phyloP scores from a whole-genome alignment of 179 eudicot genomes.

The Amaranthus tricolor region DNA sequence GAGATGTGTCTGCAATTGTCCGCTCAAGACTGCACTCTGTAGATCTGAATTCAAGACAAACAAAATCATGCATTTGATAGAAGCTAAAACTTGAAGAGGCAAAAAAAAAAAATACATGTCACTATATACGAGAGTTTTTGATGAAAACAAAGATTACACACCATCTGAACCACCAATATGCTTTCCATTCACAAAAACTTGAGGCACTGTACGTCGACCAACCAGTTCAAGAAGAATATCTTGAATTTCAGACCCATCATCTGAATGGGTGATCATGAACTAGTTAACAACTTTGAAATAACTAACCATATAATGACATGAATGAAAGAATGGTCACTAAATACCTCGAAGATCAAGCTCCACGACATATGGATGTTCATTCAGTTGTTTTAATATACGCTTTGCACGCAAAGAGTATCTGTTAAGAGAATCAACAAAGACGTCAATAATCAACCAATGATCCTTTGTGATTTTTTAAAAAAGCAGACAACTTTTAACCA shows the following conservation, averaged over 20 bases:
- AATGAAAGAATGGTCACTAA: not conserved
- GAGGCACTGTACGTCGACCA: conserved; percentile 93
- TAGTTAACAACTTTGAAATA: not conserved
- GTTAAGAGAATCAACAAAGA: conserved; percentile 14
- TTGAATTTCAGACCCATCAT: conserved; percentile 83
- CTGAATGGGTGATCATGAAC: conserved; percentile 31
- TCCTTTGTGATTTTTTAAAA: not conserved
- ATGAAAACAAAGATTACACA: conserved; percentile 27
- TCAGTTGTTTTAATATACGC: conserved; percentile 53
- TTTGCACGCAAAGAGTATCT: conserved; percentile 86
- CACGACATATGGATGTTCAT: conserved; percentile 74
- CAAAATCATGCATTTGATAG: not conserved
- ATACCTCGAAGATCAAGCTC: conserved; percentile 93
- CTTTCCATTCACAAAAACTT: conserved; percentile 91
- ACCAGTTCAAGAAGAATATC: conserved; percentile 78
- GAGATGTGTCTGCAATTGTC: conserved; percentile 72
- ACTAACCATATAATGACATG: not conserved
- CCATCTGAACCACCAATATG: conserved; percentile 98
- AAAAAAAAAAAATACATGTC: not conserved
- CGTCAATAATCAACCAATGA: not conserved
- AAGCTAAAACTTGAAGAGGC: not conserved
- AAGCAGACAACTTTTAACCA: too few species aligned
- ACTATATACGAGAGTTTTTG: not conserved
- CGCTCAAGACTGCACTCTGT: conserved; percentile 54
- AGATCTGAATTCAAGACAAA: conserved; percentile 54